phyloP scores from a whole-genome alignment of 371 early-diverging fungal species.

The Sporodiniella umbellata region DNA sequence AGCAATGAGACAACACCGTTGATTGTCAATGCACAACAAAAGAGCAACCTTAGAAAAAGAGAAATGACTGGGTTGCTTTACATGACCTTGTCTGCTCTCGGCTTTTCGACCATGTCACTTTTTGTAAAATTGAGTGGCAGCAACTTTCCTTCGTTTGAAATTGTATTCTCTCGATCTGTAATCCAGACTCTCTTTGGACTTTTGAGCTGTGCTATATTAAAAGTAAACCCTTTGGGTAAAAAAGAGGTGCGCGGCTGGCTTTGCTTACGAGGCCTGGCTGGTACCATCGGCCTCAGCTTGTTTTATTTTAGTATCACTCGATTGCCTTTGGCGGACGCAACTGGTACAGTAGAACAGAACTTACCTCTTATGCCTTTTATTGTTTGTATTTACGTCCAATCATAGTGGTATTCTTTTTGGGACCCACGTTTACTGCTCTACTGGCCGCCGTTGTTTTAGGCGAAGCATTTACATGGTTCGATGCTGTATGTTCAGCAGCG shows the following conservation, averaged over 20 bases:
- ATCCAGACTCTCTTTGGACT: constrained; percentile 60
- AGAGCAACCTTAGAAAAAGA: constrained; percentile 4
- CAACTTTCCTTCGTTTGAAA: constrained; percentile 59
- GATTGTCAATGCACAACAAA: constrained; percentile 1
- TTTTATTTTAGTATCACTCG: constrained; percentile 68
- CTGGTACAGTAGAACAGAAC: neutral
- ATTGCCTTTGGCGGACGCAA: constrained; percentile 70
- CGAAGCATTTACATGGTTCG: constrained; percentile 64
- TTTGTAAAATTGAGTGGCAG: constrained; percentile 64
- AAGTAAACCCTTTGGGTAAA: constrained; percentile 57
- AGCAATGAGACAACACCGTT: constrained; percentile 10
- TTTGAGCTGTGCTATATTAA: constrained; percentile 42
- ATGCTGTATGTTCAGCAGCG: constrained; percentile 48
- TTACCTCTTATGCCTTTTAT: neutral
- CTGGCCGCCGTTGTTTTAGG: constrained; percentile 59
- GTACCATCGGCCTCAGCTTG: constrained; percentile 61
- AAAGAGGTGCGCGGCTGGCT: constrained; percentile 50
- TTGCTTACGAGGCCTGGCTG: constrained; percentile 59
- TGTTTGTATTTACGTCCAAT: neutral
- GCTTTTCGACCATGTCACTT: constrained; percentile 69
- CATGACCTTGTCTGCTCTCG: constrained; percentile 65
- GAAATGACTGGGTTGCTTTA: constrained; percentile 39
- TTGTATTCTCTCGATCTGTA: constrained; percentile 68
- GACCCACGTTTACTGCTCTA: constrained; percentile 74
- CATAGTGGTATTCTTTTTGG: constrained; percentile 69